Conservation (phyloP, 75 land plant species). For the Pinus tabuliformis region DNA sequence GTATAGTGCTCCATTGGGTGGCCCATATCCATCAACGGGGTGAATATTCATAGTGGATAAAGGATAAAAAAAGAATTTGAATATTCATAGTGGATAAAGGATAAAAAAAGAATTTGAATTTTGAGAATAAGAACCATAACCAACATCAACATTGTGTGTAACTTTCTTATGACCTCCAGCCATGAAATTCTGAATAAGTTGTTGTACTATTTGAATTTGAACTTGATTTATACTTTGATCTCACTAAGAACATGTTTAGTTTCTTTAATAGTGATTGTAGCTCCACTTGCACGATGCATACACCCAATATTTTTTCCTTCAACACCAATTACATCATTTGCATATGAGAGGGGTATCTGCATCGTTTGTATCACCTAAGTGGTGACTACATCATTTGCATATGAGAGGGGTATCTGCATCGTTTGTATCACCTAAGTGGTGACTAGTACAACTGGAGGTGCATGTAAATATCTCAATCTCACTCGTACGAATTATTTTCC, state of each 20-base stretch:
- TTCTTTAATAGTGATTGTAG: slow-evolving; percentile 81
- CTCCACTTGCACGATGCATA: slow-evolving; percentile 91
- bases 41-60: slow-evolving; percentile 25
- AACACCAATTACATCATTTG: slow-evolving; percentile 85
- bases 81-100: slow-evolving; percentile 18
- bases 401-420: slow-evolving; percentile 87
- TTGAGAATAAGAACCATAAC: slow-evolving; percentile 34
- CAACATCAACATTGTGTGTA: slow-evolving; percentile 28
- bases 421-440: slow-evolving; percentile 56
- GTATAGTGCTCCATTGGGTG: no score
- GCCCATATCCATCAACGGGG: no score
- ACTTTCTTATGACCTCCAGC: slow-evolving; percentile 40
- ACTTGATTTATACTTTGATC: slow-evolving; percentile 90
- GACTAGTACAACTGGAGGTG: no score
- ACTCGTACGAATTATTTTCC: no score
- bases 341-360: slow-evolving; percentile 91
- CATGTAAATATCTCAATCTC: no score
- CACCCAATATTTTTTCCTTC: slow-evolving; percentile 75
- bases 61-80: slow-evolving; percentile 23
- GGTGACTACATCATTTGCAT: slow-evolving; percentile 62
- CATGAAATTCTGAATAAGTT: slow-evolving; percentile 68
- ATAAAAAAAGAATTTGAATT: slow-evolving; percentile 14
- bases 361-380: slow-evolving; percentile 67
- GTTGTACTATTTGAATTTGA: slow-evolving; percentile 80
- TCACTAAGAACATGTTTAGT: slow-evolving; percentile 71